A percentile compares a stretch with the other conserved stretches of the same genome.
Conservation (phyloP, 257 asterid species). For the Anisodus acutangulus region DNA sequence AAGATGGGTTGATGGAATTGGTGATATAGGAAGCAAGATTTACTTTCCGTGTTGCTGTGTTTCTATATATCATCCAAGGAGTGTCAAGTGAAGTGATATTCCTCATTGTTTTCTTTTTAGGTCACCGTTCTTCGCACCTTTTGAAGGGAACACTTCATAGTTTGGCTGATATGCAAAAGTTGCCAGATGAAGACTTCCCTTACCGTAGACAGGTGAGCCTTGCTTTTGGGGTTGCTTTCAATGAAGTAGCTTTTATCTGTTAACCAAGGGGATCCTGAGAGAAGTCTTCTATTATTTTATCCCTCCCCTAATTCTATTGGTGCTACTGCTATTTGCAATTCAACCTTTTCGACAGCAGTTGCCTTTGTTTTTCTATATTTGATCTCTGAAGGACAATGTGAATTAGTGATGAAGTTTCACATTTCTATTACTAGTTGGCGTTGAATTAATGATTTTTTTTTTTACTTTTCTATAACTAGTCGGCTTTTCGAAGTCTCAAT, state of each 20-base stretch:
- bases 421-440: no score
- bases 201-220: constrained; percentile 74
- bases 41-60: neutral
- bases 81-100: neutral
- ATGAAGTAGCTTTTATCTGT: neutral
- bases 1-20: neutral
- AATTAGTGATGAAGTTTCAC: neutral
- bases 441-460: no score
- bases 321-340: neutral
- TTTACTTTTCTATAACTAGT: no score
- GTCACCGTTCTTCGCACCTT: constrained; percentile 62
- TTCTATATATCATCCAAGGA: neutral
- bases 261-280: neutral
- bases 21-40: neutral
- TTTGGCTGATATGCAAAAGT: constrained; percentile 77
- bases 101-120: constrained; percentile 46
- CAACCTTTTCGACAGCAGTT: neutral
- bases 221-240: neutral
- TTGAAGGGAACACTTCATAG: constrained; percentile 61
- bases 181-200: constrained; percentile 81
- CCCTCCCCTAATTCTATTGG: neutral
- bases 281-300: neutral
- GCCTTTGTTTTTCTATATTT: neutral
- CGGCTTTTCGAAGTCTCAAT: no score
- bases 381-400: neutral